Evolutionary conservation across 2,329 filamentous ascomycete genomes (phyloP).

Genomic region (Fusarium albidum): DNA sequence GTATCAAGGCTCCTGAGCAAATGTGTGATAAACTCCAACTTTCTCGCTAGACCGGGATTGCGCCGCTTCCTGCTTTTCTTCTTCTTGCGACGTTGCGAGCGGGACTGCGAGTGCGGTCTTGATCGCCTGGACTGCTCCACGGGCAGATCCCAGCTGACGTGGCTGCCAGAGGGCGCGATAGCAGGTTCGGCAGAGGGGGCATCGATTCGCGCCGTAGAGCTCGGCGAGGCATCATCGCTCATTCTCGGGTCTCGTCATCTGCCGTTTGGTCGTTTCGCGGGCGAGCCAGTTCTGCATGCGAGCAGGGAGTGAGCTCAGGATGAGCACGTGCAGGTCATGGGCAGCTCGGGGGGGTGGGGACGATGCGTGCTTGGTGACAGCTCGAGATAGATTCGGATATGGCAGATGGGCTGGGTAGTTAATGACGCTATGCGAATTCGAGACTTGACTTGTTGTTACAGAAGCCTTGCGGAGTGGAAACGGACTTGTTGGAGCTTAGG

Average conservation of each 20-base stretch:
- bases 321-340: slow-evolving; percentile 39
- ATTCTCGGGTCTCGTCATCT: slow-evolving; percentile 54
- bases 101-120: slow-evolving; percentile 34
- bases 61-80: slow-evolving; percentile 48
- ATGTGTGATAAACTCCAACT: slow-evolving; percentile 67
- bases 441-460: slow-evolving; percentile 10
- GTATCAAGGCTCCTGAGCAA: slow-evolving; percentile 69
- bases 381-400: background rate
- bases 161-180: slow-evolving; percentile 24
- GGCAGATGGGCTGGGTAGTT: slow-evolving; percentile 4
- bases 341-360: slow-evolving; percentile 10
- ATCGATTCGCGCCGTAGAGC: slow-evolving; percentile 47
- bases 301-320: slow-evolving; percentile 41
- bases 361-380: slow-evolving; percentile 1
- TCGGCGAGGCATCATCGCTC: slow-evolving; percentile 60
- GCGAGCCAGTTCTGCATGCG: slow-evolving; percentile 42
- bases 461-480: slow-evolving; percentile 13
- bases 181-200: slow-evolving; percentile 28
- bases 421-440: slow-evolving; percentile 14
- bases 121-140: slow-evolving; percentile 21
- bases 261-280: slow-evolving; percentile 26
- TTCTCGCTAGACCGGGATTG: slow-evolving; percentile 59
- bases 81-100: slow-evolving; percentile 46
- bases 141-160: slow-evolving; percentile 29
- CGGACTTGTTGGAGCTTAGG: slow-evolving; percentile 27